Evolutionary conservation across 352 stramenopile genomes (phyloP).

Genomic region (Pythium pectinolyticum): DNA sequence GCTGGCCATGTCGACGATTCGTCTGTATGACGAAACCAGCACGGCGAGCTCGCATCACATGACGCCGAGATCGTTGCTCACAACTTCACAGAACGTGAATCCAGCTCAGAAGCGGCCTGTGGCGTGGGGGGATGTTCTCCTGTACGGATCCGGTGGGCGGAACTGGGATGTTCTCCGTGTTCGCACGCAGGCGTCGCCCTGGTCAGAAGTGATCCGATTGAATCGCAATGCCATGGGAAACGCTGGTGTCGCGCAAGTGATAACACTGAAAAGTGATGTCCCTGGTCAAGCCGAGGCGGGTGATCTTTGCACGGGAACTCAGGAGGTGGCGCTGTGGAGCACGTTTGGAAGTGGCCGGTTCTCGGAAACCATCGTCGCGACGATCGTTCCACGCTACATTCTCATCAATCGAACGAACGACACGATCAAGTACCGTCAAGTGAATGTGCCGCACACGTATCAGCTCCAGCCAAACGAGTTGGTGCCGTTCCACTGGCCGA

Average conservation of each 20-base stretch:
- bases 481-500: conserved; percentile 85
- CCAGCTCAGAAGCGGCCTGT: conserved; percentile 79
- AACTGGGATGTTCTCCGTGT: conserved; percentile 85
- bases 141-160: conserved; percentile 71
- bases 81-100: conserved; percentile 75
- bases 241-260: conserved; percentile 81
- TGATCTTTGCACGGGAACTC: conserved; percentile 61
- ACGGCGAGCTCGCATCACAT: conserved; percentile 83
- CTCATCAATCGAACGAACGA: conserved; percentile 86
- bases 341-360: conserved; percentile 81
- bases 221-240: conserved; percentile 90
- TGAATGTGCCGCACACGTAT: conserved; percentile 73
- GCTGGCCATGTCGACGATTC: conserved; percentile 86
- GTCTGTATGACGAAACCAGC: conserved; percentile 84
- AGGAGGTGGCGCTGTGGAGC: conserved; percentile 85
- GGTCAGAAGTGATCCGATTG: conserved; percentile 83
- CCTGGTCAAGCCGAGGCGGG: conserved; percentile 57
- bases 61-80: conserved; percentile 70
- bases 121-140: conserved; percentile 74
- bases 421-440: conserved; percentile 84
- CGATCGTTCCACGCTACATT: conserved; percentile 84
- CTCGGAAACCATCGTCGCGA: conserved; percentile 86
- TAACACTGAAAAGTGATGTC: conserved; percentile 78
- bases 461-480: conserved; percentile 73
- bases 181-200: conserved; percentile 70